Conservation (phyloP, 106 monocot genomes). For the Cymbidium sinense region DNA sequence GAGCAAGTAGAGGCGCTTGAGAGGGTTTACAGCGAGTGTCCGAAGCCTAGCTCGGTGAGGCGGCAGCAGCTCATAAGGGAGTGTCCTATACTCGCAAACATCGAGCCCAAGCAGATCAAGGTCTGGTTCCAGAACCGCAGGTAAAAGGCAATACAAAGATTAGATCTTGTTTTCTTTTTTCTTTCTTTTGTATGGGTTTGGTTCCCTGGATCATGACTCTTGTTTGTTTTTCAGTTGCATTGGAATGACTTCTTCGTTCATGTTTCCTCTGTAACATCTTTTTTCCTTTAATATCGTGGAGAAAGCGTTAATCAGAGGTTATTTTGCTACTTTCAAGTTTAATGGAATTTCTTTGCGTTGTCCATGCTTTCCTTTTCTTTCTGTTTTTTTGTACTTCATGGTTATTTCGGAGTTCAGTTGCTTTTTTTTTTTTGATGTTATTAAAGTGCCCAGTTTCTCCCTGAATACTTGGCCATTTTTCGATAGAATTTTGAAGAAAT, state of each 20-base stretch:
- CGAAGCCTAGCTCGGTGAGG: constrained; percentile 71
- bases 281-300: neutral
- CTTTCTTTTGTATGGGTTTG: neutral
- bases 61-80: constrained; percentile 78
- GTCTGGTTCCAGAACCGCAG: constrained; percentile 93
- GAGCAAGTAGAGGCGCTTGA: constrained; percentile 93
- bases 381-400: neutral
- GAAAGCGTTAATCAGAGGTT: neutral
- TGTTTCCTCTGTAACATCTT: neutral
- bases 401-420: neutral
- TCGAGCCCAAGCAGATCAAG: constrained; percentile 95
- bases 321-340: neutral
- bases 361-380: neutral
- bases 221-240: neutral
- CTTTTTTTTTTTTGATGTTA: neutral
- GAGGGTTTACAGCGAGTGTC: constrained; percentile 77
- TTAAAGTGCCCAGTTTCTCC: neutral
- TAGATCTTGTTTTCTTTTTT: neutral
- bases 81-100: constrained; percentile 68
- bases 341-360: neutral
- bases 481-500: neutral
- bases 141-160: constrained; percentile 14
- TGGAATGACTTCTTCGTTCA: neutral
- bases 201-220: neutral
- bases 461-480: neutral